Conservation (phyloP, 805 yeast species). For the Wickerhamiella azymoides region DNA sequence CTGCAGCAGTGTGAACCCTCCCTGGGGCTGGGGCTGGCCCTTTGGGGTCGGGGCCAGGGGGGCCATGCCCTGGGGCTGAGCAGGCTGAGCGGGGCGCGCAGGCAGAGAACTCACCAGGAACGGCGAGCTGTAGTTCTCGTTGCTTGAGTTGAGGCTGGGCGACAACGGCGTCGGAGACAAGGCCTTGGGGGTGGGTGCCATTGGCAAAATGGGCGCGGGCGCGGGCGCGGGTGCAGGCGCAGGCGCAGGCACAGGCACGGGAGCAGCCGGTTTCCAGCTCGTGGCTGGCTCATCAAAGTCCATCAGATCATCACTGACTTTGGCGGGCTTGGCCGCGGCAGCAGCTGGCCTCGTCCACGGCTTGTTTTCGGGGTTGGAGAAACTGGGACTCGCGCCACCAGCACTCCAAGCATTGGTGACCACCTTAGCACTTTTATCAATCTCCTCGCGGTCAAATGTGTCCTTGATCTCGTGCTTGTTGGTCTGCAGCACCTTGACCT, state of each 20-base stretch:
- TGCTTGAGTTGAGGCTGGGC: background rate
- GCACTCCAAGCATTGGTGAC: background rate
- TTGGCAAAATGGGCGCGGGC: background rate
- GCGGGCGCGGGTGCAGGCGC: background rate
- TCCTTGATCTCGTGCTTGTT: slow-evolving; percentile 8
- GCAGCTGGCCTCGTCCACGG: no score
- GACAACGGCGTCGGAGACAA: background rate
- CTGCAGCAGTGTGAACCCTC: background rate
- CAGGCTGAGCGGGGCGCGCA: background rate
- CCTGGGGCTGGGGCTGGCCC: background rate
- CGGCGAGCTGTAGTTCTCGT: background rate
- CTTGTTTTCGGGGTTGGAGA: background rate
- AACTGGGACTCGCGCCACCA: background rate
- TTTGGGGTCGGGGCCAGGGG: background rate
- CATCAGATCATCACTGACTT: background rate
- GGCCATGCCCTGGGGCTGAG: background rate
- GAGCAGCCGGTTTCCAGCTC: background rate
- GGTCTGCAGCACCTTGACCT: slow-evolving; percentile 16
- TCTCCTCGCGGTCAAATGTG: background rate
- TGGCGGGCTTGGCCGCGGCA: background rate
- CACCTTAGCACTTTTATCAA: background rate
- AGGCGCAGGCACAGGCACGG: background rate
- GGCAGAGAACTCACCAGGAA: slow-evolving; percentile 2
- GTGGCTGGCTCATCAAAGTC: background rate
- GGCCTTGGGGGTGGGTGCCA: background rate